Conservation (phyloP, 176 grass and related monocot genomes). For the Zizania latifolia region DNA sequence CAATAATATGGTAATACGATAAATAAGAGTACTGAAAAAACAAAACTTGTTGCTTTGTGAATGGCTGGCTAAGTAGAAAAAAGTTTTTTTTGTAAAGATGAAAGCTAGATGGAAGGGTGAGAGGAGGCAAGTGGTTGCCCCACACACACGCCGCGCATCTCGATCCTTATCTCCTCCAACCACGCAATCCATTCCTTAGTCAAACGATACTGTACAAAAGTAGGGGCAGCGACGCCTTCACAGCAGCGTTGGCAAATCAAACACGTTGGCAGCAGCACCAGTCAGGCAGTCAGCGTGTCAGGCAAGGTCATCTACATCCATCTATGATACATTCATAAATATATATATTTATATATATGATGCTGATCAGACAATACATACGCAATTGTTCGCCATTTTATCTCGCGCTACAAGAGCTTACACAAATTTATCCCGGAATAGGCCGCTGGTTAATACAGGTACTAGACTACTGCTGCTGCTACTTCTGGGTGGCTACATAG, state of each 20-base stretch:
- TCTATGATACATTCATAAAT: slow-evolving; percentile 28
- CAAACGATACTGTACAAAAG: too few relatives aligned
- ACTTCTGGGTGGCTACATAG: neutral
- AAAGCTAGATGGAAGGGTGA: neutral
- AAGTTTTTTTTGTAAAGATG: too few relatives aligned
- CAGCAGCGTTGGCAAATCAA: neutral
- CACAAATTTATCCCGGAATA: slow-evolving; percentile 32
- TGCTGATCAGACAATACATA: slow-evolving; percentile 40
- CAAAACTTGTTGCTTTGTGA: too few relatives aligned
- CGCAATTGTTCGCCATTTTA: slow-evolving; percentile 21
- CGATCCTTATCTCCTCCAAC: neutral
- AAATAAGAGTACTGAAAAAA: too few relatives aligned
- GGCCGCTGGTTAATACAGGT: slow-evolving; percentile 41
- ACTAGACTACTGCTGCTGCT: neutral
- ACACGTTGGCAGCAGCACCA: neutral
- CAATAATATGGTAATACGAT: neutral
- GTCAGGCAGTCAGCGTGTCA: neutral
- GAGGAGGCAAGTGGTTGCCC: neutral
- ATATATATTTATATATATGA: neutral
- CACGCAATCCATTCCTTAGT: neutral
- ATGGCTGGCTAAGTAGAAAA: too few relatives aligned
- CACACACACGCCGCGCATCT: neutral
- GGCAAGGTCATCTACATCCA: slow-evolving; percentile 18
- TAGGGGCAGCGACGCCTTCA: too few relatives aligned
- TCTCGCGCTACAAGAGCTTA: slow-evolving; percentile 30